Evolutionary conservation across 305 asterid genomes (phyloP), one percentile per base, ranked within the genome.

Genomic region (Fraxinus sp.): DNA sequence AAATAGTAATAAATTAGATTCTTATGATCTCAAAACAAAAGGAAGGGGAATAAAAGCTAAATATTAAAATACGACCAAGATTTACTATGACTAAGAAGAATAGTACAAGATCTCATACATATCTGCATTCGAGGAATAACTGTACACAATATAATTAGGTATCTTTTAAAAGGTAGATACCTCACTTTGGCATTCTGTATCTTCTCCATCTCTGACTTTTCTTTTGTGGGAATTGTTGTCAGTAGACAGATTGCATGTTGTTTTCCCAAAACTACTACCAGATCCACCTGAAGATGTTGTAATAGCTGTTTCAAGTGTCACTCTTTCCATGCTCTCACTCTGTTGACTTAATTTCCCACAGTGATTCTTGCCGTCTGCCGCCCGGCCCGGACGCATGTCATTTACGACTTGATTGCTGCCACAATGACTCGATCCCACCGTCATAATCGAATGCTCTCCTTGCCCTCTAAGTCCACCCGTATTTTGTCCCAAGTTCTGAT

Each of bases 361-460:
- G 80, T 55, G n/a, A 74, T 84, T 86, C 73, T 86, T 80, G 76
- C 75, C 79, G n/a, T 39, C 74, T 41, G 80, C 85, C n/a, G 81
- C 91, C 76, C 88, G 87, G 79, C 90, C 90, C 78, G 74, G 81
- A 36, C 89, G 92, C 76, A 84, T 75, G 26, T 90, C 93, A 78
- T 76, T 76, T 39, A 71, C 86, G 28, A 90, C 89, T 70, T 90
- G 97, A 78, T 94, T 91, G 91, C 97, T 92, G 4, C 97, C 93
- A 71, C 97, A 91, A 76, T 92, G 94, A 90, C 97, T 93, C 66
- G 94, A 86, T 11, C 93, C 94, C 24, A 90, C 80, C 5, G 92
- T 90, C 87, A 80, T 89, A 70, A 75, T 87, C 3, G 94, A 91
- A 73, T 85, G 80, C 84, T 89, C 94, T 13, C 68, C 62, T 20